A percentile compares a stretch with the other conserved stretches of the same genome.
phyloP scores from a whole-genome alignment of 352 stramenopile genomes.

The Phytophthora nicotianae region DNA sequence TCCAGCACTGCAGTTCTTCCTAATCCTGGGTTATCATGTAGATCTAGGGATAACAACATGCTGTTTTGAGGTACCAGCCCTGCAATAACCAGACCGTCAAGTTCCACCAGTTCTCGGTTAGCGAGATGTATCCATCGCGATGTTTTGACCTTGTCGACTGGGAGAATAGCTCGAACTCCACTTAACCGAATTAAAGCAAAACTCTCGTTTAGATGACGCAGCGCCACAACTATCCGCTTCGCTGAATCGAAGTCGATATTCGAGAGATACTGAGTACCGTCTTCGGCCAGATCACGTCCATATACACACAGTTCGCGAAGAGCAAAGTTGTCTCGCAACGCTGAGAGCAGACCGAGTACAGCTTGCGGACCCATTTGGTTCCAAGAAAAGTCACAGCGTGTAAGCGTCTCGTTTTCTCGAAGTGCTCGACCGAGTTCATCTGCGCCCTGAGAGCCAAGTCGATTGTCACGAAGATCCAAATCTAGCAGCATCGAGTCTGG shows the following conservation, averaged over 20 bases:
- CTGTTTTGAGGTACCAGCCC: conserved; percentile 60
- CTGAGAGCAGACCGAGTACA: conserved; percentile 46
- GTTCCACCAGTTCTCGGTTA: conserved; percentile 43
- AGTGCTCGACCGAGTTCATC: conserved; percentile 48
- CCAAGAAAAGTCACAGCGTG: conserved; percentile 67
- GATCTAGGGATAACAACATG: conserved; percentile 64
- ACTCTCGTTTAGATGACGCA: conserved; percentile 58
- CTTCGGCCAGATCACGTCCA: conserved; percentile 56
- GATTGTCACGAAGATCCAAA: conserved; percentile 65
- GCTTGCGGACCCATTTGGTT: conserved; percentile 58
- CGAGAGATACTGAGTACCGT: conserved; percentile 42
- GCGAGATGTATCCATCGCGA: conserved; percentile 66
- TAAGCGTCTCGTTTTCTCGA: conserved; percentile 75
- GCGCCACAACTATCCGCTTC: conserved; percentile 45
- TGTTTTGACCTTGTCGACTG: conserved; percentile 64
- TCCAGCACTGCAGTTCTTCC: conserved; percentile 58
- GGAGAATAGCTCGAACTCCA: conserved; percentile 43
- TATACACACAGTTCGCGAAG: conserved; percentile 55
- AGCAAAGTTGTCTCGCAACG: conserved; percentile 64
- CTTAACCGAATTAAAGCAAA: conserved; percentile 55
- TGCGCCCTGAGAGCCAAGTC: conserved; percentile 51
- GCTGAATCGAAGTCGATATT: conserved; percentile 69
- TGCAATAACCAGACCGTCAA: conserved; percentile 70
- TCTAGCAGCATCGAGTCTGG: conserved; percentile 65
- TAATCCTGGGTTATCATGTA: conserved; percentile 62